Base-by-base conservation (phyloP, 1,284 basidiomycete species). In the Microbotryum intermedium region DNA sequence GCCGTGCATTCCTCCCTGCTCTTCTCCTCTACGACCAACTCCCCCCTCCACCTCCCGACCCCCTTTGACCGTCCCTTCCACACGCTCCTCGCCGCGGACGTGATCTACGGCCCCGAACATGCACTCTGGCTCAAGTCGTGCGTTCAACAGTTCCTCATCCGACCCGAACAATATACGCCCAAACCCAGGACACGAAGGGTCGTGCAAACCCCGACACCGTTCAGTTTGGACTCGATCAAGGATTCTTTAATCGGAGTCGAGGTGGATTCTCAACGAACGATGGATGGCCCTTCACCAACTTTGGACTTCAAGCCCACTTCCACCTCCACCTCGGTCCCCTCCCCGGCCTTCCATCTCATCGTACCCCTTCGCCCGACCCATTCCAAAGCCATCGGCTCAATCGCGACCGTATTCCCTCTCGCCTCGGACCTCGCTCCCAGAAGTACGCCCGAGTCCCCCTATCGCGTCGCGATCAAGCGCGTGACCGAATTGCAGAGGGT, bases 281-380 rank as follows among this genome's bases (percentile, higher is more conserved):
- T 11, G 5, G 20, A 20, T 13, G 20, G 13, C 44, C 44, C 46
- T 16, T 47, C 46, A n/a, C 46, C 46, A 26, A 47, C 46, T 8
- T 47, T 7, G 20, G n/a, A 10, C 10, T 20, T 21, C 21, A 16
- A 21, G 11, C 46, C 13, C 21, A 11, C 46, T 13, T 26, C 10
- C n/a, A 3, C 21, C 18, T 21, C 21, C 29, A 10, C 29, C 34
- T 9, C 29, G 16, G 20, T 21, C 3, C 46, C 46, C 25, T 47
- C 49, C 28, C 63, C 62, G 2, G 60, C 60, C 6, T 90, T 90
- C 73, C 86, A 89, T 69, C 79, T 90, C 6, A 79, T 90, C 53
- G 82, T 89, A 29, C 87, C 88, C 0, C 78, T 87, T 1, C 84
- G 88, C 1, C 73, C 77, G 0, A 86, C 84, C 0, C 86, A 88